Evolutionary conservation across 139 green algal species (phyloP).

Genomic region (Penium margaritaceum): DNA sequence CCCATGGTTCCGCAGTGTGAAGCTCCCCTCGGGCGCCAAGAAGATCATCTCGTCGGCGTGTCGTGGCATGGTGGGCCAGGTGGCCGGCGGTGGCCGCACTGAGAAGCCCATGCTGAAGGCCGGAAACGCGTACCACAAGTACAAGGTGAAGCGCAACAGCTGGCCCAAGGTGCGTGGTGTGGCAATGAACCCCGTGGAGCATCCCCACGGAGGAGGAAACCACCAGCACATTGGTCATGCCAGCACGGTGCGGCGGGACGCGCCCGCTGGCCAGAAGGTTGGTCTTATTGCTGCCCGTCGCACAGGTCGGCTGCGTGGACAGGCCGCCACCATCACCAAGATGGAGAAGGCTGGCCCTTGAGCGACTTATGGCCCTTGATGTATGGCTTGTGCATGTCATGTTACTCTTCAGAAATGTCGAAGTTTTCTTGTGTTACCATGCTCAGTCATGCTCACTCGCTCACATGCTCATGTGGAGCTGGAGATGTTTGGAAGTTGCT

Average conservation of each 20-base stretch:
- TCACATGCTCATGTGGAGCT: too few species aligned
- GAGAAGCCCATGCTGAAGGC: slow-evolving; percentile 99
- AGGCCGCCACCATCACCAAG: slow-evolving; percentile 33
- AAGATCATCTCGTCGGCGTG: slow-evolving; percentile 88
- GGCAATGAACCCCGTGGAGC: slow-evolving; percentile 99
- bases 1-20: too few species aligned
- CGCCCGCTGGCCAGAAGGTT: slow-evolving; percentile 74
- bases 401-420: too few species aligned
- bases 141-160: slow-evolving; percentile 91
- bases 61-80: slow-evolving; percentile 90
- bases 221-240: slow-evolving; percentile 99
- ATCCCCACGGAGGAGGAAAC: slow-evolving; percentile 98
- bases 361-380: too few species aligned
- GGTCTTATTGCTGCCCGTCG: slow-evolving; percentile 76
- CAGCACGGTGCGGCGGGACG: slow-evolving; percentile 82
- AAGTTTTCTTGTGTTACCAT: too few species aligned
- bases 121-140: slow-evolving; percentile 89
- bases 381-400: too few species aligned
- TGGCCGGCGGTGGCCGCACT: slow-evolving; percentile 90
- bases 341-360: slow-evolving; percentile 41
- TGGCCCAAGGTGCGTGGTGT: slow-evolving; percentile 86
- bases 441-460: too few species aligned
- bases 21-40: slow-evolving; percentile 95
- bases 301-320: slow-evolving; percentile 60
- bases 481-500: too few species aligned